Conservation (phyloP, 2,329 filamentous ascomycete species). For the Colletotrichum sp. region DNA sequence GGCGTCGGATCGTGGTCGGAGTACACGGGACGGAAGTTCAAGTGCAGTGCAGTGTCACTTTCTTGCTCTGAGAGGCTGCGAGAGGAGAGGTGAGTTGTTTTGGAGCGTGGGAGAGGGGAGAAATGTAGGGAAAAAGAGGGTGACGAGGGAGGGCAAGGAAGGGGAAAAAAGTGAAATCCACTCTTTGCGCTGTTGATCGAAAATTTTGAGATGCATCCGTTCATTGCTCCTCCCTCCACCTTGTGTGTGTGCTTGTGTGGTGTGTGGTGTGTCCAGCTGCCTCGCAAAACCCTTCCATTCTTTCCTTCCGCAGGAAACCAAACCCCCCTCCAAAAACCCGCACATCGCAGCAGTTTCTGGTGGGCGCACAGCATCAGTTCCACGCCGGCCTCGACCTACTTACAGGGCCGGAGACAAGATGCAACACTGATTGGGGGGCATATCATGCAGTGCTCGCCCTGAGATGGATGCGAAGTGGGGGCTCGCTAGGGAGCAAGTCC, state of each 20-base stretch:
- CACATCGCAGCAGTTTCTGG: background rate
- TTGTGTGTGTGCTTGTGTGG: background rate
- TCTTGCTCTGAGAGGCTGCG: background rate
- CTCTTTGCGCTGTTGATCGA: slow-evolving; percentile 10
- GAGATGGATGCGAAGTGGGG: slow-evolving; percentile 3
- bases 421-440: slow-evolving; percentile 9
- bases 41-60: background rate
- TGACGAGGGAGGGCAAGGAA: background rate
- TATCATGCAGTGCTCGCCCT: background rate
- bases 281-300: background rate
- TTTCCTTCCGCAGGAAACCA: background rate
- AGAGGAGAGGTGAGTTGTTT: background rate
- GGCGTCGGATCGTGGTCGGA: background rate
- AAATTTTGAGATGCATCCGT: slow-evolving; percentile 19
- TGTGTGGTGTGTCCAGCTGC: background rate
- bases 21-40: background rate
- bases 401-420: background rate
- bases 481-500: background rate
- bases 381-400: background rate
- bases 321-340: background rate
- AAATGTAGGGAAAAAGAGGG: background rate
- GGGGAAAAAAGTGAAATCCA: background rate
- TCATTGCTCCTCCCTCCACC: background rate
- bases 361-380: slow-evolving; percentile 7
- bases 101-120: background rate